Conservation (phyloP, 1,284 basidiomycete species). For the Cronartium quercuum region DNA sequence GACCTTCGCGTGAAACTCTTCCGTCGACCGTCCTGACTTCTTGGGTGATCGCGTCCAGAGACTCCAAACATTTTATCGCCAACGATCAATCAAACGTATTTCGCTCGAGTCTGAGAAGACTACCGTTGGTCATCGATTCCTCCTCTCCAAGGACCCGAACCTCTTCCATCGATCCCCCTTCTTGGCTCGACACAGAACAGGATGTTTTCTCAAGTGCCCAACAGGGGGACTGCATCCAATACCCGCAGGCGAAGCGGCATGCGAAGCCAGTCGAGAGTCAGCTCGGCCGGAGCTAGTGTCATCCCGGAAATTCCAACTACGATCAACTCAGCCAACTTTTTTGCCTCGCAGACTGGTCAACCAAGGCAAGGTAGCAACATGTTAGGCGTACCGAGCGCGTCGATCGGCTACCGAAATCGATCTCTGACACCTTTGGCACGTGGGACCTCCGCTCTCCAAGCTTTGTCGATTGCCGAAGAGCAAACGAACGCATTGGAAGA, state of each 20-base stretch:
- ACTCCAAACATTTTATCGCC: too few species aligned
- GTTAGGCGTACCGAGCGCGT: slow-evolving; percentile 1
- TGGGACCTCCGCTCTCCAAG: slow-evolving; percentile 13
- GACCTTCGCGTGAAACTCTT: too few species aligned
- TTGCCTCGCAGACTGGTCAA: not conserved
- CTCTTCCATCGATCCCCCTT: too few species aligned
- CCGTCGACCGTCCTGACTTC: too few species aligned
- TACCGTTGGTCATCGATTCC: too few species aligned
- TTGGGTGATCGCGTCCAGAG: too few species aligned
- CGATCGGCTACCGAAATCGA: slow-evolving; percentile 5
- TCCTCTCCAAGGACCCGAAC: too few species aligned
- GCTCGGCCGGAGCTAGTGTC: slow-evolving; percentile 11
- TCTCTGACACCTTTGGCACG: slow-evolving; percentile 25
- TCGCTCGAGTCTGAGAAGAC: too few species aligned
- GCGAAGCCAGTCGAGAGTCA: slow-evolving; percentile 20
- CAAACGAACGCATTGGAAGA: slow-evolving; percentile 31
- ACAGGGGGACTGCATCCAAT: not conserved
- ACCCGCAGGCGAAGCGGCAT: slow-evolving; percentile 17
- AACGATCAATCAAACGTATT: too few species aligned
- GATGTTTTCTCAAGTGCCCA: slow-evolving; percentile 27
- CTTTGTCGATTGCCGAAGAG: slow-evolving; percentile 25
- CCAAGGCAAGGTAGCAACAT: not conserved
- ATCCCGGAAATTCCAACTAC: not conserved
- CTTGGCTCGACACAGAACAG: not conserved
- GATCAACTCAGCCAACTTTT: not conserved